phyloP scores from a whole-genome alignment of 164 flowering plant genomes.

The Platanus orientalis region DNA sequence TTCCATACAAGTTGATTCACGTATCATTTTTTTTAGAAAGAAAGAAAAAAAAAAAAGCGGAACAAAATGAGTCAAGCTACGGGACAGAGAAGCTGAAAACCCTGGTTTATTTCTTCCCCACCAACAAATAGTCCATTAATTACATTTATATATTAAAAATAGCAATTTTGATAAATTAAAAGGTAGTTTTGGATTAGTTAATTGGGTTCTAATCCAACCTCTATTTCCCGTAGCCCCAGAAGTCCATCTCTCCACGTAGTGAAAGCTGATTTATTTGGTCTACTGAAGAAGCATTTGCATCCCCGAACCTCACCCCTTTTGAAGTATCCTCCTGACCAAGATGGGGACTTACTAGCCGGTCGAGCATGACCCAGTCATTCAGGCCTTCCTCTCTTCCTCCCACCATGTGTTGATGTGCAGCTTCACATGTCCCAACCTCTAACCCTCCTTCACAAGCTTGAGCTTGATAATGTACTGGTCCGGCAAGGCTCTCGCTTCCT shows the following conservation, averaged over 20 bases:
- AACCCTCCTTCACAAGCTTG: constrained; percentile 37
- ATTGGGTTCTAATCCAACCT: background rate
- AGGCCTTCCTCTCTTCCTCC: constrained; percentile 7
- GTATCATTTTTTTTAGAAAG: no score
- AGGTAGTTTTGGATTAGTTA: background rate
- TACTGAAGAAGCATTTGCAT: constrained; percentile 28
- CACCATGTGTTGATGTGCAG: constrained; percentile 12
- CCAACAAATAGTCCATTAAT: background rate
- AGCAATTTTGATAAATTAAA: background rate
- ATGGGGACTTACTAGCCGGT: constrained; percentile 37
- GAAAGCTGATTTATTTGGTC: constrained; percentile 51
- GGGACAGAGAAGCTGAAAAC: background rate
- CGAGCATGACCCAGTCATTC: constrained; percentile 67
- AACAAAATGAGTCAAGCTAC: no score
- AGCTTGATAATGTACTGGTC: constrained; percentile 32
- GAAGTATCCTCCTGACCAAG: constrained; percentile 28
- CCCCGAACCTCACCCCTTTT: constrained; percentile 34
- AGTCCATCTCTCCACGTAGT: constrained; percentile 75
- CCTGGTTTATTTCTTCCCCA: background rate
- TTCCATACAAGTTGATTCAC: no score
- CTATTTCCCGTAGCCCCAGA: constrained; percentile 74
- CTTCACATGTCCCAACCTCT: constrained; percentile 39
- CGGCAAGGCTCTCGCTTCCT: constrained; percentile 29
- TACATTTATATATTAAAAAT: background rate
- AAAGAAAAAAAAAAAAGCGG: no score